Percentiles rank a stretch among this genome's conserved stretches.
These are phyloP conservation scores for Abrus pulchellus DNA, from an alignment of 306 rosid species.

Conservation along the genomic window DNA sequence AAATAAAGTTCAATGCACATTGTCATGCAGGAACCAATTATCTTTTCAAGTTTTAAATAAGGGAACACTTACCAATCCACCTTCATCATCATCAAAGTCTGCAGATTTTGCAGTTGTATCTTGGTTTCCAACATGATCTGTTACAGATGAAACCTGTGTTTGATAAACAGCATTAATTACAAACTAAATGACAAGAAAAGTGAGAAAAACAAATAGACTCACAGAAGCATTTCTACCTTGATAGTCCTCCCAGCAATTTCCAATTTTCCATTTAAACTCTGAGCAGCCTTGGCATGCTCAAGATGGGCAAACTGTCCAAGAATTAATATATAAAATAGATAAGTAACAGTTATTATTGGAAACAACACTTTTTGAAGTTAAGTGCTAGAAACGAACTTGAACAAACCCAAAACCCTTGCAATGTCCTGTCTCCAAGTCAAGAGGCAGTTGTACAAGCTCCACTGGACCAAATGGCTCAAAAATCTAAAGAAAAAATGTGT, in stretches of 20 bases:
- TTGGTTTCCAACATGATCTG: slow-evolving; percentile 96
- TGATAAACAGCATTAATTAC: slow-evolving; percentile 34
- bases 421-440: slow-evolving; percentile 95
- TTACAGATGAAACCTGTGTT: slow-evolving; percentile 93
- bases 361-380: slow-evolving; percentile 9
- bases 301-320: slow-evolving; percentile 84
- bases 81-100: slow-evolving; percentile 97
- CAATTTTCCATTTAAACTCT: slow-evolving; percentile 93
- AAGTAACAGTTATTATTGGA: slow-evolving; percentile 16
- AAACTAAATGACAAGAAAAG: slow-evolving; percentile 19
- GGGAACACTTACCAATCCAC: slow-evolving; percentile 83
- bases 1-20: slow-evolving; percentile 2
- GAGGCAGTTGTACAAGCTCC: slow-evolving; percentile 95
- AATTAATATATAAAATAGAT: slow-evolving; percentile 30
- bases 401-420: slow-evolving; percentile 99
- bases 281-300: slow-evolving; percentile 97
- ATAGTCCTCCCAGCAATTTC: slow-evolving; percentile 96
- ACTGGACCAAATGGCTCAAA: slow-evolving; percentile 99
- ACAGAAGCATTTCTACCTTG: slow-evolving; percentile 64
- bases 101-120: slow-evolving; percentile 89
- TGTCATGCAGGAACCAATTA: slow-evolving; percentile 7
- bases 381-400: slow-evolving; percentile 71
- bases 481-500: slow-evolving; percentile 61
- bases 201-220: slow-evolving; percentile 8
- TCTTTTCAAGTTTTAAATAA: background rate